Base-by-base conservation (phyloP, 257 asterid species). In the Solanum pinnatisectum region DNA sequence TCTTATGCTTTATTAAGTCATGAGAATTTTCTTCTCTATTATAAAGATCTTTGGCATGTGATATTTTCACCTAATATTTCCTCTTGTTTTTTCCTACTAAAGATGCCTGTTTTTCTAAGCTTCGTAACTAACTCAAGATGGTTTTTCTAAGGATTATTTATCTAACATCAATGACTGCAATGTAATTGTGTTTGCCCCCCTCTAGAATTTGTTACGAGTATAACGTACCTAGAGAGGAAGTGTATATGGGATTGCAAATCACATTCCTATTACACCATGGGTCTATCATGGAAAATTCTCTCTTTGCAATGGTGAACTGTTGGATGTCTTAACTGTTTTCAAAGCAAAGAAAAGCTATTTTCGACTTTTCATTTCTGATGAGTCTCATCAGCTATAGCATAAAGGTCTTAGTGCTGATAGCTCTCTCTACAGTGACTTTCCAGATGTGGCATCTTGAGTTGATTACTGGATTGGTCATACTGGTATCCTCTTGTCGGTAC, bases 371-470 rank as follows among this genome's bases (percentile, higher is more conserved):
- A 39, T 40, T 35, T 36, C 72, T 63, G 85, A 9, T 30, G 16
- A 18, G 40, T 46, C 30, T 44, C 25, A 27, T 46, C 67, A 79
- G 67, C 27, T 42, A 25, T n/a, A 70, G 72, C 39, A 18, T 85
- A 77, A 46, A 59, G 67, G 30, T 32, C 39, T 87, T 85, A 81
- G 70, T 87, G 71, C 68, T 60, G 84, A 36, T 79, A 76, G 42
- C 23, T 52, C 83, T 27, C 81, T 49, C n/a, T 89, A 92, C 96
- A 97, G 98, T 95, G 90, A 87, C 87, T 90, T 91, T 94, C 42
- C 97, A 94, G 91, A 56, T 89, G 33, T 95, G 96, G 96, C 98
- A 97, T 91, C 89, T 95, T 12, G 95, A 89, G 94, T 87, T 97
- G 91, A 92, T 95, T 70, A 90, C 86, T 52, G 98, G 98, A 91